Evolutionary conservation across 495 filamentous ascomycete species (phyloP).

Genomic region (Trichoderma parareesei): DNA sequence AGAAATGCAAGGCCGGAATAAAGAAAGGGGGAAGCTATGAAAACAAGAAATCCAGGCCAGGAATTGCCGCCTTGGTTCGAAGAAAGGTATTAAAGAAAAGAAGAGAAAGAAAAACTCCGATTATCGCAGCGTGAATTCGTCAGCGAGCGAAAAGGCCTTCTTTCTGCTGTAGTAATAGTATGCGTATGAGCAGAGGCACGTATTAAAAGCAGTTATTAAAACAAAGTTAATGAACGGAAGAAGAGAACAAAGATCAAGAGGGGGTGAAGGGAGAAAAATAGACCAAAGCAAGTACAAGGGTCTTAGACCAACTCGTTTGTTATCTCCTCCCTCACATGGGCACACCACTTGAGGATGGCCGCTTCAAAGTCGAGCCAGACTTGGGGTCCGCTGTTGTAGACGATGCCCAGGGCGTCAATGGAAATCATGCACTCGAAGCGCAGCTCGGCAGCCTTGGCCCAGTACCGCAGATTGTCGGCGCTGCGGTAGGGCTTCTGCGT

Average conservation of each 20-base stretch:
- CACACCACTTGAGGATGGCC: slow-evolving; percentile 72
- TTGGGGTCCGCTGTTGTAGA: slow-evolving; percentile 52
- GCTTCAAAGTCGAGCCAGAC: slow-evolving; percentile 76
- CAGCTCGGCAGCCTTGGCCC: slow-evolving; percentile 91
- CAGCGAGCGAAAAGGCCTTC: background rate
- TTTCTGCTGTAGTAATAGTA: slow-evolving; percentile 6
- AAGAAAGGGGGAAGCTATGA: background rate
- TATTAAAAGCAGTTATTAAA: slow-evolving; percentile 8
- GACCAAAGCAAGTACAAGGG: background rate
- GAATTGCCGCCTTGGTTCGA: background rate
- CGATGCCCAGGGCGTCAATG: slow-evolving; percentile 79
- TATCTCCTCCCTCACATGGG: slow-evolving; percentile 68
- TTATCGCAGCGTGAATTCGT: slow-evolving; percentile 4
- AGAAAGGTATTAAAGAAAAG: background rate
- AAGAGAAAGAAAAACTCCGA: background rate
- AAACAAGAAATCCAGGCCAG: background rate
- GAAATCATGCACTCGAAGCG: slow-evolving; percentile 85
- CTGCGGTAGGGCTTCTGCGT: slow-evolving; percentile 88
- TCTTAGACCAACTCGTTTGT: slow-evolving; percentile 25
- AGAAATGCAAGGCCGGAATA: too few relatives aligned
- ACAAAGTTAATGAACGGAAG: background rate
- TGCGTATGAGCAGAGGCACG: slow-evolving; percentile 5
- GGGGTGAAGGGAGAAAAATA: too few relatives aligned
- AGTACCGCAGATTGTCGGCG: slow-evolving; percentile 89
- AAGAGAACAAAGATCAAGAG: background rate